Evolutionary conservation across 257 asterid species (phyloP), one percentile per base, ranked within the genome.

Genomic region (Striga asiatica): DNA sequence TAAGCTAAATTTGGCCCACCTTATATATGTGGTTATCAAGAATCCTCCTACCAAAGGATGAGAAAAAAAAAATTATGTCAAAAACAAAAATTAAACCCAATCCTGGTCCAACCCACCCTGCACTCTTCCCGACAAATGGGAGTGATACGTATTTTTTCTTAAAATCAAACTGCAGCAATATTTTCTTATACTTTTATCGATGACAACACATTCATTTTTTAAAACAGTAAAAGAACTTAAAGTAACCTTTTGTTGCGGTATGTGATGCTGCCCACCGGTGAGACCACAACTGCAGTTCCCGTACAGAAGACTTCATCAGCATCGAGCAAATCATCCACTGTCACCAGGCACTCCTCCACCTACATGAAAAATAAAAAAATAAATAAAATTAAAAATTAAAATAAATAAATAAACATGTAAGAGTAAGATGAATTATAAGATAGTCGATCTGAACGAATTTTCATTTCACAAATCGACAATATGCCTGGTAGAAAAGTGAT

Each of bases 231-330:
- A 37, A 12, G 2, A 54, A 8, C 37, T 27, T 14, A 14, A 29
- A 20, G 34, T 59, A 66, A 86, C 99, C 94, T 79, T 76, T 76
- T 76, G 52, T 75, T 75, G n/a, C 49, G 77, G 69, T 84, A 76
- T 18, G 98, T 87, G 32, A 91, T 67, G 78, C 97, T 88, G 65
- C 95, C 97, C 6, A 92, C 99, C 37, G 99, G 99, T 13, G 95
- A 81, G 28, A 88, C 76, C 50, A 88, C 99, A 27, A 88, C 95
- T 2, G 99, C 97, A 8, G 97, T 92, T 65, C 95, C 97, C 0
- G 95, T 88, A 70, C 99, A 92, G 66, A 92, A 92, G 34, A 92
- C 94, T 71, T 92, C 97, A 69, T 92, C 99, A 28, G 97, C 99
- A 64, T 81, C 89, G n/a, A 92, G 94, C 79, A 92, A 61, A 66